Evolutionary conservation across 345 rosid species (phyloP).

Genomic region (Iberis pinnata): DNA sequence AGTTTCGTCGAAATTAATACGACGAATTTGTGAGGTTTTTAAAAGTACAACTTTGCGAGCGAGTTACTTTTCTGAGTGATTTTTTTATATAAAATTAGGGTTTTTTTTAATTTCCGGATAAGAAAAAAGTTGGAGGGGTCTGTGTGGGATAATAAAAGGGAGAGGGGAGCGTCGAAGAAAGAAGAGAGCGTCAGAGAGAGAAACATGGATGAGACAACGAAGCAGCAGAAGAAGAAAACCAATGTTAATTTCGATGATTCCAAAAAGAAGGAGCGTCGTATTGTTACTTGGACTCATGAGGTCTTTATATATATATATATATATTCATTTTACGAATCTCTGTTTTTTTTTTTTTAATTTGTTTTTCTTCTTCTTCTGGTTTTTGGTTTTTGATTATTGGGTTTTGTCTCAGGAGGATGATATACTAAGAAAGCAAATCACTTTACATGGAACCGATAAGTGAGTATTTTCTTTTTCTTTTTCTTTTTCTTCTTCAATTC

Average conservation of each 20-base stretch:
- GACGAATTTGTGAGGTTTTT: conserved; percentile 27
- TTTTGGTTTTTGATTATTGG: no score
- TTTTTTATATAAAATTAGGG: conserved; percentile 11
- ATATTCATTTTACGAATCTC: conserved; percentile 17
- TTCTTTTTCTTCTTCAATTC: conserved; percentile 3
- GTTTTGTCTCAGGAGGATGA: conserved; percentile 69
- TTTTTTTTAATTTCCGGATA: conserved; percentile 10
- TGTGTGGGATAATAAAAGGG: conserved; percentile 44
- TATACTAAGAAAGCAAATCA: conserved; percentile 74
- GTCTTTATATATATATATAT: conserved; percentile 17
- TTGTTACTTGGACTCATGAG: conserved; percentile 75
- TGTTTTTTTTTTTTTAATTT: background rate
- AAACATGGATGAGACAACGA: conserved; percentile 48
- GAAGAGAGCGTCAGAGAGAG: conserved; percentile 14
- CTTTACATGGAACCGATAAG: conserved; percentile 83
- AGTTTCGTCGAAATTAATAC: conserved; percentile 10
- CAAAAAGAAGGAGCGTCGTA: conserved; percentile 87
- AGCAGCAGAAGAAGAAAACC: conserved; percentile 52
- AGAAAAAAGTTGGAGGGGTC: conserved; percentile 35
- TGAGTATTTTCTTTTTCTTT: conserved; percentile 25
- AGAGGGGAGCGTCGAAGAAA: conserved; percentile 48
- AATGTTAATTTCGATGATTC: conserved; percentile 45
- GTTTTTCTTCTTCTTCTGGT: no score
- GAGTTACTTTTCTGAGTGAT: conserved; percentile 21
- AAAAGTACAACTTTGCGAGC: conserved; percentile 16